Evolutionary conservation across 306 rosid genomes (phyloP), one percentile per base, ranked within the genome.

Genomic region (Pterocarpus santalinus): DNA sequence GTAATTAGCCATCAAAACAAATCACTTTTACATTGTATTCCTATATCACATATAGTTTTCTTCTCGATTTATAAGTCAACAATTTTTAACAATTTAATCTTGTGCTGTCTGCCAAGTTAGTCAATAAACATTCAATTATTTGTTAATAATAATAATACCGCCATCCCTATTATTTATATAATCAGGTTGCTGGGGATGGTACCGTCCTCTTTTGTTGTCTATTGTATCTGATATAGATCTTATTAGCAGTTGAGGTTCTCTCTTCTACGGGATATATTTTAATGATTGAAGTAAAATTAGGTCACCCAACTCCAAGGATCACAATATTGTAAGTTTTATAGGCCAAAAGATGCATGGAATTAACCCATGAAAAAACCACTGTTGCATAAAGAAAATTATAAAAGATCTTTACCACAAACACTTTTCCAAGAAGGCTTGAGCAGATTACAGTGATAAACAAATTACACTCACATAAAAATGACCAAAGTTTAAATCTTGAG

Each of bases 281-380:
- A 77, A 77, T 44, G 35, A 14, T 78, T 44, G 13, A 43, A 56
- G 17, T 55, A 41, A 65, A 83, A 83, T 83, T 83, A 83, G 86
- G 86, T 72, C 61, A 83, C 86, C 86, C 82, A 83, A 78, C 81
- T 46, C 55, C 62, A 33, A 53, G 65, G 4, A 38, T 76, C 28
- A 44, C n/a, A 17, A 66, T 7, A 75, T 5, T 60, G n/a, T 47
- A 46, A 39, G 33, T 7, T 9, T 12, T 28, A 34, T 14, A 57
- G 47, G 52, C 51, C 38, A 16, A 36, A 14, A 6, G 4, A 55
- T 44, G 47, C 67, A 10, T 72, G 43, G 55, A 60, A 47, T 66
- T 17, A 35, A 16, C 41, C 28, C 61, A 62, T 62, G 30, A 38
- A 73, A 8, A 12, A 8, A 66, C 5, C 4, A 3, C 32, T 38